phyloP scores from a whole-genome alignment of 208 protist genomes.

The Kentomonas sorsogonicus region DNA sequence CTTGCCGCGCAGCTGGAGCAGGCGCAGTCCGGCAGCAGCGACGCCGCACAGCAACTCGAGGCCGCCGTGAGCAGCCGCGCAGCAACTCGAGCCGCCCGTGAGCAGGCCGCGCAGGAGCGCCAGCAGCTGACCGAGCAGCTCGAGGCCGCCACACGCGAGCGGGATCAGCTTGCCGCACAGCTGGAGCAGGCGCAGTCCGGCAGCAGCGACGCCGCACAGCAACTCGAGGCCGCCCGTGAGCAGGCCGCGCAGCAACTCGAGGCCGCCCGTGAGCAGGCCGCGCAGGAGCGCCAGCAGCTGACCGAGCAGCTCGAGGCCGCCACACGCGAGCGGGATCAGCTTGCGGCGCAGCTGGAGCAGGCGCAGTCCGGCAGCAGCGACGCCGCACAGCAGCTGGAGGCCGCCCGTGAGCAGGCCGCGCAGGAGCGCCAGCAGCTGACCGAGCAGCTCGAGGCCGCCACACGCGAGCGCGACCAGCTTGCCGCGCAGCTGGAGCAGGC shows the following conservation, averaged over 20 bases:
- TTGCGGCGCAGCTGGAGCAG: conserved; percentile 7
- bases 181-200: neutral
- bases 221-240: conserved; percentile 8
- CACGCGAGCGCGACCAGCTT: too few species aligned
- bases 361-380: conserved; percentile 10
- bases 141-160: neutral
- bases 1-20: conserved; percentile 21
- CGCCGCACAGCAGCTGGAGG: conserved; percentile 9
- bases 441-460: conserved; percentile 10
- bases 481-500: too few species aligned
- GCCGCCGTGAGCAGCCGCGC: neutral
- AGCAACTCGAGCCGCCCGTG: neutral
- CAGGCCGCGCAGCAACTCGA: conserved; percentile 6
- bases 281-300: conserved; percentile 8
- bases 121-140: conserved; percentile 12
- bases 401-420: conserved; percentile 7
- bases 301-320: conserved; percentile 12
- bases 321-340: conserved; percentile 8
- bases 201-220: neutral
- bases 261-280: conserved; percentile 3
- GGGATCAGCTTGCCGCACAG: neutral
- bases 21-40: conserved; percentile 4
- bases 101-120: conserved; percentile 1
- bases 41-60: too few species aligned
- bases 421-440: neutral